These are phyloP conservation scores for Bipolaris bicolor DNA, from an alignment of 2,329 filamentous ascomycete genomes.

Conservation along the genomic window DNA sequence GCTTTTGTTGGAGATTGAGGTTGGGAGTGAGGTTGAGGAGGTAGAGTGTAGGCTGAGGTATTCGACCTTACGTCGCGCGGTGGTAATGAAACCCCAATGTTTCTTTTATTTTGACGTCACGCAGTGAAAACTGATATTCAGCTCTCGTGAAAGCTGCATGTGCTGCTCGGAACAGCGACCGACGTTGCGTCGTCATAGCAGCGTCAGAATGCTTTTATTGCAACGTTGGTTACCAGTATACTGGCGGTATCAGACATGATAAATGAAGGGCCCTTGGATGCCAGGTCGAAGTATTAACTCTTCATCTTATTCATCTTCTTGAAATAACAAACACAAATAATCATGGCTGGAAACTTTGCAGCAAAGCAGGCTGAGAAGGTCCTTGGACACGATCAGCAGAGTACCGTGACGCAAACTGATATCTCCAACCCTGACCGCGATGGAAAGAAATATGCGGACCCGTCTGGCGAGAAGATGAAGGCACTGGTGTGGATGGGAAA, in stretches of 20 bases:
- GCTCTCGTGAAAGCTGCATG: neutral
- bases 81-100: neutral
- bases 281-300: too few relatives aligned
- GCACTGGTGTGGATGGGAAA: constrained; percentile 83
- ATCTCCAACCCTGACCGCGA: neutral
- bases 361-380: neutral
- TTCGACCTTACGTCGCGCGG: too few relatives aligned
- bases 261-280: too few relatives aligned
- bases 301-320: too few relatives aligned
- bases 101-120: neutral
- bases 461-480: constrained; percentile 63
- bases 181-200: neutral
- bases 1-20: neutral
- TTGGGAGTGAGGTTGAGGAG: neutral
- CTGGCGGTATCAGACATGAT: too few relatives aligned
- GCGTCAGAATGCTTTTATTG: neutral
- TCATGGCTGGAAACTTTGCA: neutral
- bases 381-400: neutral
- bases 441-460: neutral
- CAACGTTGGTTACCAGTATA: neutral
- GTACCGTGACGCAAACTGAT: neutral
- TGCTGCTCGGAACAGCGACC: neutral
- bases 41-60: too few relatives aligned
- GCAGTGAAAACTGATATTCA: neutral
- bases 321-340: neutral